A percentile compares a stretch with the other conserved stretches of the same genome.
phyloP scores from a whole-genome alignment of 768 basidiomycete species.

The Mycena leptocephala region DNA sequence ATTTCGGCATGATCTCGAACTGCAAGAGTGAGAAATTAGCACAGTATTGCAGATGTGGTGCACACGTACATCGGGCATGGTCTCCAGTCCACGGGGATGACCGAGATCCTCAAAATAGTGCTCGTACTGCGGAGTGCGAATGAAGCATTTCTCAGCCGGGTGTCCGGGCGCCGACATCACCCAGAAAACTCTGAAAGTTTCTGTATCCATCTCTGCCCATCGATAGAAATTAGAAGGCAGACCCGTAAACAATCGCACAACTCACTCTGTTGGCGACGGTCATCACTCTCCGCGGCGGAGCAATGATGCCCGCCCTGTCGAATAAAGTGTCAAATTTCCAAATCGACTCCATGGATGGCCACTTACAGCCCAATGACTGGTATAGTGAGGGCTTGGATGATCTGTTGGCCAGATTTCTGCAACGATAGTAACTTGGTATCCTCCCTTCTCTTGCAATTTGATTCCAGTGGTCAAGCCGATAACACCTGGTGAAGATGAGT shows the following conservation, averaged over 20 bases:
- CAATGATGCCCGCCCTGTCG: slow-evolving; percentile 53
- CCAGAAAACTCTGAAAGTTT: slow-evolving; percentile 73
- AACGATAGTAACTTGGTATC: slow-evolving; percentile 64
- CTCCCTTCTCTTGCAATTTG: slow-evolving; percentile 62
- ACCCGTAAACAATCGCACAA: not conserved
- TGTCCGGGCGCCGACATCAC: slow-evolving; percentile 60
- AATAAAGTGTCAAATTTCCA: not conserved
- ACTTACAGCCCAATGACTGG: slow-evolving; percentile 73
- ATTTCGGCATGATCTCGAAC: slow-evolving; percentile 19
- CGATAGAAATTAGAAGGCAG: not conserved
- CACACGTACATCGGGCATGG: slow-evolving; percentile 54
- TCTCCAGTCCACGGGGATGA: slow-evolving; percentile 47
- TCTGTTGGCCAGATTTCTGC: slow-evolving; percentile 70
- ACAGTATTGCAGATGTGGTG: not conserved
- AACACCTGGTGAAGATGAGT: slow-evolving; percentile 57
- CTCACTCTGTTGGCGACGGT: slow-evolving; percentile 19
- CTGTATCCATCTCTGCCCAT: slow-evolving; percentile 63
- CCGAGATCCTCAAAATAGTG: slow-evolving; percentile 51
- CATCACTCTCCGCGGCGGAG: slow-evolving; percentile 14
- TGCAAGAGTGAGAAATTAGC: not conserved
- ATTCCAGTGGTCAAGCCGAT: slow-evolving; percentile 71
- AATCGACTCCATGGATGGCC: not conserved
- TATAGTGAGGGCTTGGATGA: slow-evolving; percentile 64
- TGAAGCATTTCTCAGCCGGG: slow-evolving; percentile 62
- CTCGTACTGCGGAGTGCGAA: slow-evolving; percentile 65